Base-by-base conservation (phyloP, 495 filamentous ascomycete species). In the Bryoglossum gracile region DNA sequence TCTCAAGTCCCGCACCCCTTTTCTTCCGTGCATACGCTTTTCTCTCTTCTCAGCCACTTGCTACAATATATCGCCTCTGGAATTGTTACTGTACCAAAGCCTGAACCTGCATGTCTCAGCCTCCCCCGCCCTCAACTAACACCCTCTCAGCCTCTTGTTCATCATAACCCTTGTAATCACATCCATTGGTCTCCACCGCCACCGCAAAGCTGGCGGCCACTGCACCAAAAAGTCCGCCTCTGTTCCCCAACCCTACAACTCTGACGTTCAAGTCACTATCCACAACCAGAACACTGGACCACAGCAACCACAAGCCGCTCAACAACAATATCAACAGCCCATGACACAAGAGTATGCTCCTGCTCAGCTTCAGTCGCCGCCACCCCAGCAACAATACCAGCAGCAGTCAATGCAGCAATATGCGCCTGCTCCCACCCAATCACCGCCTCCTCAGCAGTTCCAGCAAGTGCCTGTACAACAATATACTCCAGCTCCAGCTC, bases 191-290 rank as follows among this genome's bases (percentile, higher is more conserved):
- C 52, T 74, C 4, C 63, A 73, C 51, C 66, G 68, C n/a, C 72
- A 74, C 51, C 66, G 72, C 46, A 57, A 54, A 18, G 68, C 64
- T 1, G 70, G 70, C 13, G 59, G 68, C 8, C 67, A 63, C 46
- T 62, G 56, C 46, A 61, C 56, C 26, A 30, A 6, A 6, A 13
- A 30, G 26, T 13, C 6, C 26, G 26, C 26, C 5, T n/a, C n/a
- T n/a, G n/a, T n/a, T n/a, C n/a, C n/a, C n/a, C n/a, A n/a, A n/a
- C n/a, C n/a, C n/a, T n/a, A n/a, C n/a, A 30, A 30, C 26, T 5
- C 26, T 30, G 6, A 30, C 13, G 13, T 13, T 30, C 6, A 5
- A 5, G 26, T 30, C 26, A 30, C 26, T 6, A 13, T 13, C 5
- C 6, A 30, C 26, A 5, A 5, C 13, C 6, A 30, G 26, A 30